Evolutionary conservation across 2,329 filamentous ascomycete genomes (phyloP), one percentile per base, ranked within the genome.

Genomic region (Epicoccum nigrum): DNA sequence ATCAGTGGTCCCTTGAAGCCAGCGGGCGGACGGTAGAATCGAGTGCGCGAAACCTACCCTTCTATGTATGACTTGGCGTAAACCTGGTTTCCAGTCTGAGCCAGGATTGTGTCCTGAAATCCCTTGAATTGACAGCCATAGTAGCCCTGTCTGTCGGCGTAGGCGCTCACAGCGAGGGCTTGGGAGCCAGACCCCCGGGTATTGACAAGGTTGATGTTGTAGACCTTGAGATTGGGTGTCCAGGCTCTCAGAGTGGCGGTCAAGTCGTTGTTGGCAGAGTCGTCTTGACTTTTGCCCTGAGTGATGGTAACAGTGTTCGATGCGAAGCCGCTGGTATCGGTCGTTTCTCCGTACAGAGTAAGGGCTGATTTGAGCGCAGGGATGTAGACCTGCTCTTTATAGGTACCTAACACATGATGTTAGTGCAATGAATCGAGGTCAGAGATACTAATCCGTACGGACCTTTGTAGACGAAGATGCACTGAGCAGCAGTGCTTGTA

Each of bases 321-420:
- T 2, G 72, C 58, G 66, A 86, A 87, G 41, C 59, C 53, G 7
- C 59, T 62, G 0, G 65, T 69, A 37, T 80, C 80, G 54, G 82
- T 76, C 1, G 86, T 86, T 62, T 82, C 81, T 15, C 86, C 86
- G 61, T 83, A 83, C 52, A 85, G 78, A 38, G 78, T 81, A 32
- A 86, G 72, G 32, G 77, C 69, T 1, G 79, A 80, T 9, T 70
- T 72, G 38, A 81, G 76, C 1, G 69, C 56, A 3, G 77, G 69
- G 34, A 87, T 76, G 59, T 78, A 79, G 32, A 86, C 82, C 63
- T 86, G 84, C 65, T 86, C 84, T 2, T 71, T 73, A 76, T 87
- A 86, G 28, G 81, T 84, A 7, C 84, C 49, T 52, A 9, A 20
- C 8, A 4, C 12, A 7, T 6, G 5, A 2, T n/a, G 21, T 52